A percentile compares a stretch with the other conserved stretches of the same genome.
These are phyloP conservation scores for Fusarium musae DNA, from an alignment of 2,329 filamentous ascomycete genomes.

Conservation along the genomic window DNA sequence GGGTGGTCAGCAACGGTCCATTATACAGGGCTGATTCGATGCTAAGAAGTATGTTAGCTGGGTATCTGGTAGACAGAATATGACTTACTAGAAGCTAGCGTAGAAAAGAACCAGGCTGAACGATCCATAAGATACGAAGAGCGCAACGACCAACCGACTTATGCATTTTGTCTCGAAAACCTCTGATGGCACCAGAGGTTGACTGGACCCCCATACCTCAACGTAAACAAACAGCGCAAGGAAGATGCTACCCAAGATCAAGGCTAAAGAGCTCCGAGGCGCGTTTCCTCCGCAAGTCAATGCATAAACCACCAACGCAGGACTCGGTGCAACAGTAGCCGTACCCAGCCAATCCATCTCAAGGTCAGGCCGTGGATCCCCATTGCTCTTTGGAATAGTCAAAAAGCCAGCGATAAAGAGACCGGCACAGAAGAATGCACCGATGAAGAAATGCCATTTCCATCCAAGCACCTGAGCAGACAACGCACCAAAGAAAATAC, in stretches of 20 bases:
- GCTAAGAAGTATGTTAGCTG: conserved; percentile 48
- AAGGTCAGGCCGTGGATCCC: conserved; percentile 38
- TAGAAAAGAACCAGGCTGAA: conserved; percentile 78
- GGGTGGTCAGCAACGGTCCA: conserved; percentile 71
- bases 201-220: conserved; percentile 74
- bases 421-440: conserved; percentile 58
- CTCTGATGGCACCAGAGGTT: conserved; percentile 76
- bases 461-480: conserved; percentile 69
- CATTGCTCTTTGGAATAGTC: conserved; percentile 52
- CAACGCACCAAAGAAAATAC: conserved; percentile 75
- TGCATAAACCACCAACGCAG: conserved; percentile 78
- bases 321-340: conserved; percentile 68
- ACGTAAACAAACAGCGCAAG: conserved; percentile 73
- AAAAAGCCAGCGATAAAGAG: conserved; percentile 54
- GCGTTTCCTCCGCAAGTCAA: conserved; percentile 79
- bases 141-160: conserved; percentile 67
- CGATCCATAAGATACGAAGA: conserved; percentile 75
- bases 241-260: conserved; percentile 70
- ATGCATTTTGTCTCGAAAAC: conserved; percentile 78
- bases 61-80: rapidly evolving
- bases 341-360: conserved; percentile 77
- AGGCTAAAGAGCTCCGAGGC: conserved; percentile 68
- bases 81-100: conserved; percentile 70
- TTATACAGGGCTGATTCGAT: conserved; percentile 69
- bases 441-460: conserved; percentile 79